These are phyloP conservation scores for Barbarea vulgaris DNA, from an alignment of 345 rosid species.

Conservation along the genomic window DNA sequence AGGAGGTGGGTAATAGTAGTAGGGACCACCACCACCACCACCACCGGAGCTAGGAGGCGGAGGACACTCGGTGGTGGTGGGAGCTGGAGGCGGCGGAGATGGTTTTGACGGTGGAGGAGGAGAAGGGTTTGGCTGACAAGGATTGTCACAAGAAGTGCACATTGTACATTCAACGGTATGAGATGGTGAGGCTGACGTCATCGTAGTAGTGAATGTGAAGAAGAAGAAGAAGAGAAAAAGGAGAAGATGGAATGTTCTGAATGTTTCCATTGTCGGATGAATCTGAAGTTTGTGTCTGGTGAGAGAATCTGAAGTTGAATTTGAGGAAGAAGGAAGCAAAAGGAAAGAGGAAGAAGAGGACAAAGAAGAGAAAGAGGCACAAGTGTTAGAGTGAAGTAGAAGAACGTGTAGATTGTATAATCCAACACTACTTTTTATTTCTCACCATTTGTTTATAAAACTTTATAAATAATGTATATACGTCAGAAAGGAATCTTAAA, in stretches of 20 bases:
- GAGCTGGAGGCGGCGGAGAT: constrained; percentile 46
- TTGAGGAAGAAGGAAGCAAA: constrained; percentile 19
- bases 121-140: constrained; percentile 50
- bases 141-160: constrained; percentile 84
- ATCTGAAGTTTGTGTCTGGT: constrained; percentile 34
- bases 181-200: constrained; percentile 40
- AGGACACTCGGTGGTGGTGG: constrained; percentile 47
- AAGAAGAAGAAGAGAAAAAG: constrained; percentile 28
- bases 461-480: neutral
- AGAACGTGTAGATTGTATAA: constrained; percentile 22
- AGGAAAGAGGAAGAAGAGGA: constrained; percentile 19
- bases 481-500: neutral
- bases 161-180: constrained; percentile 73
- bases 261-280: constrained; percentile 40
- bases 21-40: constrained; percentile 39
- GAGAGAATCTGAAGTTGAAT: constrained; percentile 31
- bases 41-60: constrained; percentile 63
- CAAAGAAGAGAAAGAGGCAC: constrained; percentile 7
- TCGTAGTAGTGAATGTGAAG: constrained; percentile 16
- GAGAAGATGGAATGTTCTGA: constrained; percentile 28
- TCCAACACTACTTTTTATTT: neutral
- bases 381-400: constrained; percentile 32
- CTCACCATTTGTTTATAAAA: constrained; percentile 1
- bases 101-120: constrained; percentile 60
- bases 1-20: constrained; percentile 70